These are phyloP conservation scores for Curvularia sp. DNA, from an alignment of 2,329 filamentous ascomycete species.

Conservation along the genomic window DNA sequence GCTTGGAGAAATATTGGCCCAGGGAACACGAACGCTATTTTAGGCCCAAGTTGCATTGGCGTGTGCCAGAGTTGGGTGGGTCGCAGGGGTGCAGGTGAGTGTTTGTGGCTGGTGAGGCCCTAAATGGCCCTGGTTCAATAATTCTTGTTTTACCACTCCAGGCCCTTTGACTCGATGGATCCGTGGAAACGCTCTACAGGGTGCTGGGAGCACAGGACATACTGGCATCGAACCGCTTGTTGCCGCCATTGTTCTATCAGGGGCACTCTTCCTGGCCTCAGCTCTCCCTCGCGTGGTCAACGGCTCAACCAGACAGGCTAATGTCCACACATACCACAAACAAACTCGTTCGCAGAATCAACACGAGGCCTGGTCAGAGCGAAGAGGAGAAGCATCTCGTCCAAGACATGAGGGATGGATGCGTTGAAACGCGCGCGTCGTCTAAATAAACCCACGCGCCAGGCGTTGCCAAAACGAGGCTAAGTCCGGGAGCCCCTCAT, in stretches of 20 bases:
- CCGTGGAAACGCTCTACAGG: not conserved
- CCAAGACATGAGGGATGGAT: not conserved
- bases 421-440: not conserved
- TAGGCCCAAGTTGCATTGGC: not conserved
- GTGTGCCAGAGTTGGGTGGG: not conserved
- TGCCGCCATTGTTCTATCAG: not conserved
- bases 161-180: not conserved
- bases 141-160: not conserved
- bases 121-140: not conserved
- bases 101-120: not conserved
- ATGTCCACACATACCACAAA: not conserved
- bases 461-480: not conserved
- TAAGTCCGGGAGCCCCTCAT: not conserved
- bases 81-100: not conserved
- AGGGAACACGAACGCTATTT: not conserved
- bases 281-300: not conserved
- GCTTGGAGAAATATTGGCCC: not conserved
- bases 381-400: not conserved
- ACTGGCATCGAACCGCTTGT: not conserved
- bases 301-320: not conserved
- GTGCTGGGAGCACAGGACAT: not conserved
- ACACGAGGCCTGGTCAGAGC: not conserved
- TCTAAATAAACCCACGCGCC: not conserved
- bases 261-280: not conserved
- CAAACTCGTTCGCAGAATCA: not conserved